A percentile compares a stretch with the other conserved stretches of the same genome.
Conservation (phyloP, 176 grass and related monocot genomes). For the Puya raimondii region DNA sequence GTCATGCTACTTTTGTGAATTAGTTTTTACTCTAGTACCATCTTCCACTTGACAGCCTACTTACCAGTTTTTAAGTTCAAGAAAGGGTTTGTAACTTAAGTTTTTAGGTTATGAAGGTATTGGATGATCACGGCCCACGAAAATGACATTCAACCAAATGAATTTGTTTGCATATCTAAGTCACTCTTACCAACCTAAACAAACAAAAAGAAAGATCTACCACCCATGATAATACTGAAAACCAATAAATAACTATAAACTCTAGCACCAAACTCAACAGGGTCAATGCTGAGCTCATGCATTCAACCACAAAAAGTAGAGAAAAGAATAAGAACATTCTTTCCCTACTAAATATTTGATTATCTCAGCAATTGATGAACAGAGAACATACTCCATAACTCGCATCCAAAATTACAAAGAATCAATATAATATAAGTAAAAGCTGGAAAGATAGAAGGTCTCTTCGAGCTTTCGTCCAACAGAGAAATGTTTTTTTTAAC, state of each 20-base stretch:
- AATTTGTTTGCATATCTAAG: not conserved
- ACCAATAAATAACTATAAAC: not conserved
- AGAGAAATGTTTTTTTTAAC: no score
- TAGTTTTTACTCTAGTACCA: no score
- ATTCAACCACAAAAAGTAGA: not conserved
- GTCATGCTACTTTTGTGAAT: no score
- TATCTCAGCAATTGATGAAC: not conserved
- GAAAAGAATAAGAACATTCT: not conserved
- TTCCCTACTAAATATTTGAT: not conserved
- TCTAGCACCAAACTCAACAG: not conserved
- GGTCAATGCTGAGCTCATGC: not conserved
- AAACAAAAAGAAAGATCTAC: not conserved
- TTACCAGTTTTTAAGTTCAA: not conserved
- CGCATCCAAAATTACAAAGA: not conserved
- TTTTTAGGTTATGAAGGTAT: not conserved
- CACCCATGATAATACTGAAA: not conserved
- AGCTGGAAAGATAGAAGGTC: no score
- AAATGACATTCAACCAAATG: constrained; percentile 16
- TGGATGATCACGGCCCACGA: constrained; percentile 11
- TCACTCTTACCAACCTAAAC: constrained; percentile 9
- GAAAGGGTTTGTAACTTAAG: not conserved
- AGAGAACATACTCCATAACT: no score
- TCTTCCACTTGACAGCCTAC: no score
- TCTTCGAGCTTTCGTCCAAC: no score
- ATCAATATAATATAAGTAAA: not conserved